These are phyloP conservation scores for Melastoma malabathricum DNA, from an alignment of 345 rosid species.

Conservation along the genomic window DNA sequence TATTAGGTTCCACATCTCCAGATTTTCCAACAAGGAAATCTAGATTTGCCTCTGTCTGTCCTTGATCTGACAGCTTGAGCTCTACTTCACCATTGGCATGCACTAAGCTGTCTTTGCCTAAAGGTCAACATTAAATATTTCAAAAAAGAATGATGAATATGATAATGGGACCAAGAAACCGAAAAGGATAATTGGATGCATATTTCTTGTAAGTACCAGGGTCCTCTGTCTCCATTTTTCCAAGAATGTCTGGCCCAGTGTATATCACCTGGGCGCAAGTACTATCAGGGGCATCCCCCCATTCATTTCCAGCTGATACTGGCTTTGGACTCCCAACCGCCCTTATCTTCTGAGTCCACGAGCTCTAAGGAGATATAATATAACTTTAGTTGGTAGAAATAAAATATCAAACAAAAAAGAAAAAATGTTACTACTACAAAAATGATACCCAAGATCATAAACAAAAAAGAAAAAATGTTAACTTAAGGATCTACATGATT, in stretches of 20 bases:
- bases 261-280: constrained; percentile 53
- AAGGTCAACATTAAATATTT: too few relatives aligned
- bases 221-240: constrained; percentile 14
- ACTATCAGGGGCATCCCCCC: constrained; percentile 52
- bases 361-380: constrained; percentile 29
- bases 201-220: constrained; percentile 15
- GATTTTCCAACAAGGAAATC: constrained; percentile 12
- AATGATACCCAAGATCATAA: too few relatives aligned
- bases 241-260: constrained; percentile 29
- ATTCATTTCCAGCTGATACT: constrained; percentile 25
- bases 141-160: too few relatives aligned
- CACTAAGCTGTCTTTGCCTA: too few relatives aligned
- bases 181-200: constrained; percentile 7
- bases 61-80: constrained; percentile 13
- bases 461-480: too few relatives aligned
- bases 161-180: too few relatives aligned
- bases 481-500: too few relatives aligned
- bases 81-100: constrained; percentile 10
- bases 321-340: constrained; percentile 37
- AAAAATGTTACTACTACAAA: too few relatives aligned
- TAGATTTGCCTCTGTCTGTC: constrained; percentile 10
- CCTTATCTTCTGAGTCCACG: constrained; percentile 50
- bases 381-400: not conserved
- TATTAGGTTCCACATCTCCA: constrained; percentile 10
- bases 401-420: not conserved